Conservation (phyloP, 202 grass and related monocot genomes). For the Carex arenaria region DNA sequence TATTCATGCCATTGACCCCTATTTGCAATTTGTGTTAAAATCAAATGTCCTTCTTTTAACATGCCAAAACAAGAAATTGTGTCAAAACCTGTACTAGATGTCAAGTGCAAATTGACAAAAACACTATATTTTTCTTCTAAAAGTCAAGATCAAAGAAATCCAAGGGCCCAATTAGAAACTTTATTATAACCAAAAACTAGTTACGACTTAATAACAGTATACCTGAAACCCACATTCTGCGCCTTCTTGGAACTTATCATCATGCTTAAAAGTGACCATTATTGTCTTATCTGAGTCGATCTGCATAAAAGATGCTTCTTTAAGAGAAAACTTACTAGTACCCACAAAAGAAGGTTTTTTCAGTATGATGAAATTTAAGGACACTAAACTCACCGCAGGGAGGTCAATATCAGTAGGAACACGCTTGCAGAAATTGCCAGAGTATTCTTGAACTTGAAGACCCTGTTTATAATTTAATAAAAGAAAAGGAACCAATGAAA, state of each 20-base stretch:
- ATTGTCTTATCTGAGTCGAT: constrained; percentile 87
- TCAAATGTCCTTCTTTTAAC: neutral
- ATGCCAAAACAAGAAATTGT: neutral
- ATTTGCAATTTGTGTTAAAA: neutral
- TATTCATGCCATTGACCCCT: neutral
- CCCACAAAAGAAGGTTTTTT: neutral
- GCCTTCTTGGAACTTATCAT: constrained; percentile 86
- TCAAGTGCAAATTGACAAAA: neutral
- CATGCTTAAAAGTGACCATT: constrained; percentile 87
- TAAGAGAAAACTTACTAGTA: neutral
- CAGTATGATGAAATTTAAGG: neutral
- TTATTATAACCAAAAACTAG: neutral
- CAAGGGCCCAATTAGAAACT: neutral
- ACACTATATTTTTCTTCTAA: neutral
- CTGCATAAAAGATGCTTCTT: constrained; percentile 35
- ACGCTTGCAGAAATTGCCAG: constrained; percentile 79
- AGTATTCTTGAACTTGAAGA: constrained; percentile 84
- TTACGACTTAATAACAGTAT: constrained; percentile 4
- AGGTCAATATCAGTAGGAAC: constrained; percentile 97
- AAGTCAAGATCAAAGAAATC: neutral
- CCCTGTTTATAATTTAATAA: constrained; percentile 34
- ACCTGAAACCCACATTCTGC: constrained; percentile 89
- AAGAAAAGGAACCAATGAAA: constrained; percentile 4
- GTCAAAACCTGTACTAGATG: neutral
- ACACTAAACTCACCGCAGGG: constrained; percentile 45